phyloP scores from a whole-genome alignment of 139 green algal genomes.

The Haematococcus lacustris region DNA sequence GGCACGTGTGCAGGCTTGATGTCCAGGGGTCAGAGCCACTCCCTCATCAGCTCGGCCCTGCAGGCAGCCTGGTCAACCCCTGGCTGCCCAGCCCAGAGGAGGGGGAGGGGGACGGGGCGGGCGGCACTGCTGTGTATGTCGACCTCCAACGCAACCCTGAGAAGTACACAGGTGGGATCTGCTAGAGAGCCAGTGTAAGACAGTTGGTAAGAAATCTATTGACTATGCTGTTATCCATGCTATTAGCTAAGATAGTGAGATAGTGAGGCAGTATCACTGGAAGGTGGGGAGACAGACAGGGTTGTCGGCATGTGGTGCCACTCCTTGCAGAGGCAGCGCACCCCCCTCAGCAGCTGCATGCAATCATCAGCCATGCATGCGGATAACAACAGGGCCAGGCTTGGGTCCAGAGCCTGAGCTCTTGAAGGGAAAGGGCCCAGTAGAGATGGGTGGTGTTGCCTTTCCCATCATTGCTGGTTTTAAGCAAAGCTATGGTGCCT shows the following conservation, averaged over 20 bases:
- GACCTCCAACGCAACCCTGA: conserved; percentile 91
- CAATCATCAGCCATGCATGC: too few species aligned
- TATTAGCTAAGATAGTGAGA: not conserved
- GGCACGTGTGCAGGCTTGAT: not conserved
- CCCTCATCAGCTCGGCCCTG: not conserved
- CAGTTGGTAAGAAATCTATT: not conserved
- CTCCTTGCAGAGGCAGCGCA: not conserved
- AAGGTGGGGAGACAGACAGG: not conserved
- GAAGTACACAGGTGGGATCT: conserved; percentile 75
- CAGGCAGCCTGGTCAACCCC: conserved; percentile 27
- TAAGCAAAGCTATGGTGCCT: too few species aligned
- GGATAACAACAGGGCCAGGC: too few species aligned
- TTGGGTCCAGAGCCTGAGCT: too few species aligned
- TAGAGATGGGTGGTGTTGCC: too few species aligned
- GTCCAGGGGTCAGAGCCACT: not conserved
- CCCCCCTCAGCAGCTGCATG: too few species aligned
- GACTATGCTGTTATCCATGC: not conserved
- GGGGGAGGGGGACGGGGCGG: conserved; percentile 40
- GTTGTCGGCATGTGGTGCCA: not conserved
- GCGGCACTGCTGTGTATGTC: conserved; percentile 92
- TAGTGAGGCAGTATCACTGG: not conserved
- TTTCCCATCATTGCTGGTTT: too few species aligned
- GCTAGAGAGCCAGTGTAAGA: not conserved
- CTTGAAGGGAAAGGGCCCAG: too few species aligned
- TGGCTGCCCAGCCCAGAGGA: too few species aligned